These are phyloP conservation scores for Phytopythium helicoides DNA, from an alignment of 352 stramenopile species.

Conservation along the genomic window DNA sequence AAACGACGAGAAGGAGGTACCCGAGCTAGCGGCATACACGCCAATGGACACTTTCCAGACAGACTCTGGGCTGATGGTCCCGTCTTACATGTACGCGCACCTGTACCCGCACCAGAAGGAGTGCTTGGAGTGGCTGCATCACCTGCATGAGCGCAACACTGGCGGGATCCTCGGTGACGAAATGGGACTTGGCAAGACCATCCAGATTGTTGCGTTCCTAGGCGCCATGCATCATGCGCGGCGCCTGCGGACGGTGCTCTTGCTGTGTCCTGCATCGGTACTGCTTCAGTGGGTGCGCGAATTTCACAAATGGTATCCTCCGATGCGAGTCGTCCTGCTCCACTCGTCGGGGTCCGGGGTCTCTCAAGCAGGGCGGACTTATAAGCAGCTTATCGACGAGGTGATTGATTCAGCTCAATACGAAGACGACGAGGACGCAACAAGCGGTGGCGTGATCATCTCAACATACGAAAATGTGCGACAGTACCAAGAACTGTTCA, in stretches of 20 bases:
- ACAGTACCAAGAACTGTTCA: constrained; percentile 88
- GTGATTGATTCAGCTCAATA: constrained; percentile 27
- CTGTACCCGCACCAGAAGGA: constrained; percentile 94
- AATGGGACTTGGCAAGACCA: constrained; percentile 97
- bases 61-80: constrained; percentile 63
- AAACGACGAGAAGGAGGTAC: neutral
- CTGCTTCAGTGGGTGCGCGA: constrained; percentile 96
- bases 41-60: constrained; percentile 56
- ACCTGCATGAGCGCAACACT: constrained; percentile 94
- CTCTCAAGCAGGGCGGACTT: constrained; percentile 35
- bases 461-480: constrained; percentile 98
- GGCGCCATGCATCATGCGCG: constrained; percentile 60
- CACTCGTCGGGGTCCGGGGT: constrained; percentile 82
- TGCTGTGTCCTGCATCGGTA: constrained; percentile 96
- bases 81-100: constrained; percentile 66
- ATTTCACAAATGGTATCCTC: constrained; percentile 91
- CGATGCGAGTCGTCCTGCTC: constrained; percentile 86
- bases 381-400: constrained; percentile 64
- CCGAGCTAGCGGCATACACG: constrained; percentile 25
- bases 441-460: constrained; percentile 88
- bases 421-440: constrained; percentile 21
- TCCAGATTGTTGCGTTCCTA: constrained; percentile 89
- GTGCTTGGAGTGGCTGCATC: constrained; percentile 96
- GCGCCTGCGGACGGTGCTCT: constrained; percentile 72
- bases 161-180: constrained; percentile 97